Base-by-base conservation (phyloP, 2,329 filamentous ascomycete species). In the Talaromyces sp. region DNA sequence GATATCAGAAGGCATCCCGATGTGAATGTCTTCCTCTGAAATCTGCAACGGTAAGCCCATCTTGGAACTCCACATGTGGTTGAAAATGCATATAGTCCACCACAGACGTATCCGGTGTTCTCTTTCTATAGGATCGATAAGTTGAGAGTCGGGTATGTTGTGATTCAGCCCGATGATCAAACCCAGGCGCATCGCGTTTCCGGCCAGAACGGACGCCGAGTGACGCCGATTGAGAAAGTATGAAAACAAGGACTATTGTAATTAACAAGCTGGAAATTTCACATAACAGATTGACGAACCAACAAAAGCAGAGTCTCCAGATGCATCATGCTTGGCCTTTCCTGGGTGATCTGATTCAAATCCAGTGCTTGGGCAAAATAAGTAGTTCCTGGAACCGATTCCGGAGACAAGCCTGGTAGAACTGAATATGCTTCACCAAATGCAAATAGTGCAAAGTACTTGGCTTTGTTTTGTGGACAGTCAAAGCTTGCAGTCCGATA, bases 11-110 rank as follows among this genome's bases (percentile, higher is more conserved):
- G 75, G 75, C 64, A 76, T 69, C 57, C 75, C 72, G 29, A 74
- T 66, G 38, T 76, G 74, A 48, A 77, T 81, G 19, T 81, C 80
- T 38, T 79, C 74, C 56, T 83, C 80, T 12, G 75, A 73, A 6
- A 83, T 77, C 43, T 79, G 77, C 7, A 79, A 74, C 0, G 81
- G 79, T 26, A 81, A 75, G 0, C 80, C 79, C 56, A 82, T 73
- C 53, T 80, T 79, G 0, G 79, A 78, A 3, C 78, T 78, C 74
- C 76, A 80, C 71, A 82, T 77, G 2, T 80, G 74, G 59, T 75
- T 72, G 43, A 73, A 74, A 21, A 72, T 73, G 61, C 74, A 75
- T 52, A 74, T 73, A 9, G 72, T 74, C 73, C 73, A 75, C 72
- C 72, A 75, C 26, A 75, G 72, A 19, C 72, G 65, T 31, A 74